phyloP scores from a whole-genome alignment of 164 flowering plant genomes.

The Amborella trichopoda region DNA sequence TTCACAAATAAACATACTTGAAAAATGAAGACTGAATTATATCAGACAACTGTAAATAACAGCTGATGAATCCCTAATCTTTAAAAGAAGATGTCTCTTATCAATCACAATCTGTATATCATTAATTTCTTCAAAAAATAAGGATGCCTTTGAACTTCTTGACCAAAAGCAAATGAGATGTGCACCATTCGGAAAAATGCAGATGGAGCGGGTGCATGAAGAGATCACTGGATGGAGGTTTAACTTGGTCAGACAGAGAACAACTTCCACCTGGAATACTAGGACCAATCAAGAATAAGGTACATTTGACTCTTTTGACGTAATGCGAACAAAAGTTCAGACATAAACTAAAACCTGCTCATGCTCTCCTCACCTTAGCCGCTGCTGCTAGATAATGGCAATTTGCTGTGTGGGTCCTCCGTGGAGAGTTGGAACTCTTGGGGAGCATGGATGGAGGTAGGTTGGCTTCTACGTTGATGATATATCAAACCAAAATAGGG shows the following conservation, averaged over 20 bases:
- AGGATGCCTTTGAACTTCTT: too few relatives aligned
- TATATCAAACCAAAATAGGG: too few relatives aligned
- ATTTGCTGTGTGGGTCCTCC: slow-evolving; percentile 82
- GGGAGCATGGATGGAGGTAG: slow-evolving; percentile 98
- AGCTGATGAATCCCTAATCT: too few relatives aligned
- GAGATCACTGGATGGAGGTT: slow-evolving; percentile 69
- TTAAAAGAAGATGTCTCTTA: too few relatives aligned
- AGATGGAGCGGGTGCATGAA: slow-evolving; percentile 98
- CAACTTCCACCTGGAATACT: slow-evolving; percentile 96
- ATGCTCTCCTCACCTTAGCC: slow-evolving; percentile 39
- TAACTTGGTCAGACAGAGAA: slow-evolving; percentile 73
- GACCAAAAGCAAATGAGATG: too few relatives aligned
- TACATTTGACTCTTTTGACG: slow-evolving; percentile 9
- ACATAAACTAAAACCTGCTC: neutral
- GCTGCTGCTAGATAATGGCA: slow-evolving; percentile 62
- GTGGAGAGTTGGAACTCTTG: slow-evolving; percentile 98
- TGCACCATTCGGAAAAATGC: too few relatives aligned
- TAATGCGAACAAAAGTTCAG: neutral
- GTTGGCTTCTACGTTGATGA: too few relatives aligned
- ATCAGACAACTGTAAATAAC: too few relatives aligned
- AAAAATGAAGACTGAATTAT: too few relatives aligned
- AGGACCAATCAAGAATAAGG: slow-evolving; percentile 94
- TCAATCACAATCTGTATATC: too few relatives aligned
- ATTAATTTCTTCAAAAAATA: too few relatives aligned
- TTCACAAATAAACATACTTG: too few relatives aligned